A percentile compares a stretch with the other conserved stretches of the same genome.
phyloP scores from a whole-genome alignment of 2,329 filamentous ascomycete species.

The Fusarium nematophilum region DNA sequence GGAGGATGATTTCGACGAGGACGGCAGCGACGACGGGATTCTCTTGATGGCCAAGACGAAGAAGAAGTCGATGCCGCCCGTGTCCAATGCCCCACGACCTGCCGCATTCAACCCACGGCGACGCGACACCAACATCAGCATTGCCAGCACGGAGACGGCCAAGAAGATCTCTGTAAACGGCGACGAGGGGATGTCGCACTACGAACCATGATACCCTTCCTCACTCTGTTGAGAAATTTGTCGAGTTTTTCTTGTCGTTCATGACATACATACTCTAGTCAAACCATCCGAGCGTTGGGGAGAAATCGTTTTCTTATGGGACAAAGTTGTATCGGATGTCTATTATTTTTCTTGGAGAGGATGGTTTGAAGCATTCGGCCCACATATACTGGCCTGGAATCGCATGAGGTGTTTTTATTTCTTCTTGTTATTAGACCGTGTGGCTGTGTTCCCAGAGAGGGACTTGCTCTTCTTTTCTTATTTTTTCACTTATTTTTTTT shows the following conservation, averaged over 20 bases:
- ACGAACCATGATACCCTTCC: conserved; percentile 43
- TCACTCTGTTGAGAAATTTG: conserved; percentile 30
- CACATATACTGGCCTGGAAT: conserved; percentile 12
- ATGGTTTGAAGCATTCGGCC: conserved; percentile 29
- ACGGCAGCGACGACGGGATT: conserved; percentile 66
- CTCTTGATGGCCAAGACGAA: conserved; percentile 65
- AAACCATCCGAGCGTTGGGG: conserved; percentile 30
- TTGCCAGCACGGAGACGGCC: conserved; percentile 72
- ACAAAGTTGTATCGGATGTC: conserved; percentile 28
- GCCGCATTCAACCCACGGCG: conserved; percentile 56
- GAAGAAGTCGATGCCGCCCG: conserved; percentile 52
- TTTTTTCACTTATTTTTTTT: conserved; percentile 14
- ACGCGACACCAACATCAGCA: conserved; percentile 70
- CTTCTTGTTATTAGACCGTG: conserved; percentile 41
- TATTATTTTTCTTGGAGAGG: conserved; percentile 27
- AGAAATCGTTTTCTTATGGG: conserved; percentile 18
- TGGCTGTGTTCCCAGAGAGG: conserved; percentile 29
- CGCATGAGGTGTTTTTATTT: conserved; percentile 28
- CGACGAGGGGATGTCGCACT: conserved; percentile 45
- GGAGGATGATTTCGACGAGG: conserved; percentile 59
- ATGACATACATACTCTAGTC: conserved; percentile 34
- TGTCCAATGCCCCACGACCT: conserved; percentile 26
- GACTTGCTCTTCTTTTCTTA: conserved; percentile 11
- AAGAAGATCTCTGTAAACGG: conserved; percentile 63
- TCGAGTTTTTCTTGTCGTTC: conserved; percentile 23